Base-by-base conservation (phyloP, 306 rosid genomes). In the Gynostemma pentaphyllum region DNA sequence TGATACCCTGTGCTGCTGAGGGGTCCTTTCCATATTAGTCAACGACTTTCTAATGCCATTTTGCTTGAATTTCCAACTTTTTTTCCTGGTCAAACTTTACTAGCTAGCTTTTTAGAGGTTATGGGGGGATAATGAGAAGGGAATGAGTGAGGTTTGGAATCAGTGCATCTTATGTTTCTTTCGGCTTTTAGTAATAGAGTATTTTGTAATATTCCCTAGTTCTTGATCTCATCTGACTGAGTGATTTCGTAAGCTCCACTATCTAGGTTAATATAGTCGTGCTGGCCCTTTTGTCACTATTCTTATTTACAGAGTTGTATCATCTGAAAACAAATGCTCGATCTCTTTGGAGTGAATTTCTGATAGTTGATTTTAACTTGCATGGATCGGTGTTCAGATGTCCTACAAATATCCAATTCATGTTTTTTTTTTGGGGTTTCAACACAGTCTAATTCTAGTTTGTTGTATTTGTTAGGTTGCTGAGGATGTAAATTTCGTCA, bases 401-500 rank as follows among this genome's bases (percentile, higher is more conserved):
- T 21, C 18, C 18, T 13, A 19, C 4, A 59, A 21, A 34, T 21
- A 18, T 57, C 32, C 28, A 18, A 42, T 36, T 57, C 18, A 36
- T 5, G 18, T 15, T 18, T 50, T 56, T 5, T 45, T 57, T 60
- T 5, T n/a, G n/a, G n/a, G 2, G 36, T 39, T 22, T 60, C 32
- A 21, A 60, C 22, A 28, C 21, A 11, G 22, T 39, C 30, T 60
- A 12, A 60, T 28, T 60, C 30, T 60, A 22, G 19, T 12, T 60
- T 60, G 39, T 37, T 60, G 6, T 11, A 37, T 57, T 19, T 14
- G 34, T 69, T 85, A 94, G 97, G 87, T 94, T 49, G 64, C 30
- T 74, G 99, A 94, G 83, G 89, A 86, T 83, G 75, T 73, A 68
- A 76, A 68, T 66, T 55, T 82, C 69, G 80, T 88, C 51, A 74